A percentile compares a stretch with the other conserved stretches of the same genome.
Conservation (phyloP, 129 eudicot genomes). For the Flaveria bidentis region DNA sequence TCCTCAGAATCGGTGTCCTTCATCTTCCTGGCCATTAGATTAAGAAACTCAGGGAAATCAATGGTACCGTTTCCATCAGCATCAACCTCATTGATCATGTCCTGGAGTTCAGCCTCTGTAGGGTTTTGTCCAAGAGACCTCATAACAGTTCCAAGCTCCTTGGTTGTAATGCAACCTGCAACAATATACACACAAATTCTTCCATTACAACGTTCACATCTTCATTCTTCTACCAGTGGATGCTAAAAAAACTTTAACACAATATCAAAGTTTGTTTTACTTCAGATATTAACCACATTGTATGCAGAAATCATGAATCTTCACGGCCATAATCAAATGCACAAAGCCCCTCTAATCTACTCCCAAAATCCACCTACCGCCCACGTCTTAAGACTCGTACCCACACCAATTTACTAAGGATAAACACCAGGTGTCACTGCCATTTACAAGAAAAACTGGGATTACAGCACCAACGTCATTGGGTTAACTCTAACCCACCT, state of each 20-base stretch:
- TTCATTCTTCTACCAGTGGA: neutral
- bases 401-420: too few species aligned
- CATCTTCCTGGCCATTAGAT: conserved; percentile 81
- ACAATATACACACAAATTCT: neutral
- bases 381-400: too few species aligned
- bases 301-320: too few species aligned
- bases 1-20: conserved; percentile 84
- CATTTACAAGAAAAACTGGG: neutral
- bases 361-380: too few species aligned
- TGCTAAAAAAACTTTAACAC: too few species aligned
- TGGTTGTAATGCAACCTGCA: conserved; percentile 78
- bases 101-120: conserved; percentile 81
- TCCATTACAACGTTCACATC: neutral
- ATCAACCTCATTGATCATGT: conserved; percentile 83
- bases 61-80: conserved; percentile 82
- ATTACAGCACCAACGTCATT: neutral
- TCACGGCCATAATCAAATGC: too few species aligned
- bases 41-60: conserved; percentile 80
- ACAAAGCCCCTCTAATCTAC: too few species aligned
- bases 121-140: conserved; percentile 87
- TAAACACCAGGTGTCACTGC: too few species aligned
- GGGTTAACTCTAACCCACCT: neutral
- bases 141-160: conserved; percentile 88
- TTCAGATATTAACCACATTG: neutral
- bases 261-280: neutral